Evolutionary conservation across 2,329 filamentous ascomycete species (phyloP), one percentile per base, ranked within the genome.

Genomic region (Alternaria sp.): DNA sequence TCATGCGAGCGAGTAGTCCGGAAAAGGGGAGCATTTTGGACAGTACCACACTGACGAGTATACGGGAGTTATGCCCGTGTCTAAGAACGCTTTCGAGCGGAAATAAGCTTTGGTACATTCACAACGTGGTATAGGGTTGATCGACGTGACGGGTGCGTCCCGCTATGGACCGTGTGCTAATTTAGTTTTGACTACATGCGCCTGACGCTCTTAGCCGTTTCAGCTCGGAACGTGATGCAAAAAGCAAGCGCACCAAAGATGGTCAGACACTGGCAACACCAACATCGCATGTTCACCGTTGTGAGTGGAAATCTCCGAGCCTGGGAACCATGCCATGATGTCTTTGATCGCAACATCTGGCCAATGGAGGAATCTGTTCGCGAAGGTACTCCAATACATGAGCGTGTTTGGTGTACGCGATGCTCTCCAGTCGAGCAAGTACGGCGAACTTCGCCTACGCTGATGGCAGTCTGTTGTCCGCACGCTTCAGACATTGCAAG

Each of bases 51-150:
- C 11, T 32, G 22, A n/a, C 11, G 20, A 32, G 30, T 34, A 36
- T 9, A 16, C 30, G 1, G 41, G 14, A 16, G 1, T 18, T 22
- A 24, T 36, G 30, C 22, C 26, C 12, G 14, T 24, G 38, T 20
- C 22, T 20, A 20, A 36, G 51, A 44, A 41, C 39, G n/a, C 20
- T 30, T 34, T 22, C 51, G 32, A 36, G 51, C 38, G 22, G 16
- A 42, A 36, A 54, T 30, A 59, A 54, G 56, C 51, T 59, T 54
- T 59, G 38, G 56, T n/a, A 34, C 48, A 43, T 43, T 18, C 30
- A 5, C 36, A 48, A 34, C 56, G 46, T 34, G 7, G 24, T 49
- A 39, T 59, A 49, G 16, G 52, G 52, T 18, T 55, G 57, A 59
- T 59, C 57, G 44, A 51, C 52, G 39, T 36, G 38, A 24, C 41